phyloP scores from a whole-genome alignment of 164 flowering plant species.

The Berberis thunbergii region DNA sequence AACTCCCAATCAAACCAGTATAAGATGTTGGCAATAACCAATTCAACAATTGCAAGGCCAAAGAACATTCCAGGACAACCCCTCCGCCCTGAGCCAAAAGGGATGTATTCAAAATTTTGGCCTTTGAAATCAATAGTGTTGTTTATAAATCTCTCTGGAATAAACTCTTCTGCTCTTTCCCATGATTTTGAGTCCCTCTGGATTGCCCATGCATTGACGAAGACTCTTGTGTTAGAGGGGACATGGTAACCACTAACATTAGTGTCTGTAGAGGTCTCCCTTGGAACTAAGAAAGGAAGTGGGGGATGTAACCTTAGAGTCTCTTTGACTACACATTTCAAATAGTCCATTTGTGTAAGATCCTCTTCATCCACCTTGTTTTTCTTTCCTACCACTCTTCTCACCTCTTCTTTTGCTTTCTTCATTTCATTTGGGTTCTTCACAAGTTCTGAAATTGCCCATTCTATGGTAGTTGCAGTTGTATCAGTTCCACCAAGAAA shows the following conservation, averaged over 20 bases:
- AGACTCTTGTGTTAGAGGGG: conserved; percentile 6
- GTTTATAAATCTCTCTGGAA: conserved; percentile 9
- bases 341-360: conserved; percentile 13
- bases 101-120: background rate
- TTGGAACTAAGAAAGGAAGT: conserved; percentile 12
- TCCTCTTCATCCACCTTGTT: background rate
- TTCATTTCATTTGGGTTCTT: background rate
- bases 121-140: too few species aligned
- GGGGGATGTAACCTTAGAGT: conserved; percentile 21
- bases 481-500: conserved; percentile 1
- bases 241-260: conserved; percentile 15
- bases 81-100: background rate
- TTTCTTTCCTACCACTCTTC: conserved; percentile 8
- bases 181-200: too few species aligned
- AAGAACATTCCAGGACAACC: background rate
- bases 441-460: background rate
- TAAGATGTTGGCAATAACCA: conserved; percentile 10
- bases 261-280: conserved; percentile 7
- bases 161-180: conserved; percentile 18
- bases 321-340: conserved; percentile 22
- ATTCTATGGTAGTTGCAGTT: background rate
- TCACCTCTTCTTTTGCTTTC: conserved; percentile 14
- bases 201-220: conserved; percentile 5
- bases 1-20: conserved; percentile 5
- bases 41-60: background rate